Base-by-base conservation (phyloP, 345 rosid genomes). In the Dipteronia sinensis region DNA sequence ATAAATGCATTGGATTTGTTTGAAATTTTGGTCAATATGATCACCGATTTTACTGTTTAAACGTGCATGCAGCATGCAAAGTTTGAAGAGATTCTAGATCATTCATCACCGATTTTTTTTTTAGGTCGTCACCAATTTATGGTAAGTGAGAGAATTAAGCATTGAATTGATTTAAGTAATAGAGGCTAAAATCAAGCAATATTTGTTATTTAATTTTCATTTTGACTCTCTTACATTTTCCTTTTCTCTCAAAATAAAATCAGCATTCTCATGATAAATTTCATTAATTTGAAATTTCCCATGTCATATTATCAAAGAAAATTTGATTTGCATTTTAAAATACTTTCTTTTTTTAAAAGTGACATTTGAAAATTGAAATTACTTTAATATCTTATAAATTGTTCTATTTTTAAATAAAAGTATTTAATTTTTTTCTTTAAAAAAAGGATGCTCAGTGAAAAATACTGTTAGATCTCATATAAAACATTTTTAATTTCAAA, bases 71-170 rank as follows among this genome's bases (percentile, higher is more conserved):
- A 49, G 55, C 55, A 65, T 31, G 34, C 46, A 49, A 15, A 2
- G 1, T 22, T 68, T 68, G 55, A 20, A 68, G 19, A 68, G 55
- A 44, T 44, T 44, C 15, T 69, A 7, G 7, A 72, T 44, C 4
- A 31, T 19, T 44, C 4, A 31, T 19, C 47, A 34, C 49, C 65
- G 0, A 55, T 55, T 27, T 55, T 10, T 4, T 23, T 56, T 20
- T 16, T 27, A 31, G 38, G 38, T 3, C 38, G 38, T 31, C 38
- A 34, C 6, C 38, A 34, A 34, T 34, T 34, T 34, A 34, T 34
- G 38, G 38, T 34, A 34, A 34, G 38, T 22, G 76, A 72, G 76
- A 62, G 58, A 63, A 63, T 74, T 64, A 46, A 29, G 56, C 59
- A 64, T 63, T 63, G 9, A 25, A 23, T 74, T 23, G 17, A 4